These are phyloP conservation scores for Mycosarcoma mackinlayi DNA, from an alignment of 1,284 basidiomycete species.

Conservation along the genomic window DNA sequence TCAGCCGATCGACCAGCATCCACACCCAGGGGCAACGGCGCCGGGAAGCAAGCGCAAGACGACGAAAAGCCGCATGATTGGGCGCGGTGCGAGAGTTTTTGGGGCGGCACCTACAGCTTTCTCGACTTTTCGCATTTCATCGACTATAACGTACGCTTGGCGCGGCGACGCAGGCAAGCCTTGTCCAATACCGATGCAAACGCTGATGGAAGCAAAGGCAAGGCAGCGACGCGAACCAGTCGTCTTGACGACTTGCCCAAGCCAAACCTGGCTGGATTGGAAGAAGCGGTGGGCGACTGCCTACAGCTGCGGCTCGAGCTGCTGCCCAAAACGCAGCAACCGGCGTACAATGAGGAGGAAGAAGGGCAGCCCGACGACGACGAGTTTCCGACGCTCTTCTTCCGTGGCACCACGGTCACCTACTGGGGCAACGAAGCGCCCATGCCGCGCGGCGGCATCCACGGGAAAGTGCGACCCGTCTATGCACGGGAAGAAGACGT, in stretches of 20 bases:
- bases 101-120: conserved; percentile 49
- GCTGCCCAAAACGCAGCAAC: conserved; percentile 42
- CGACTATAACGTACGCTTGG: conserved; percentile 39
- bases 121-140: conserved; percentile 51
- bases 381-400: conserved; percentile 46
- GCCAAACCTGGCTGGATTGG: conserved; percentile 32
- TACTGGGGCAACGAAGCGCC: conserved; percentile 48
- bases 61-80: conserved; percentile 54
- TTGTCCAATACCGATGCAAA: neutral
- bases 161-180: conserved; percentile 23
- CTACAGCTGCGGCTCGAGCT: conserved; percentile 52
- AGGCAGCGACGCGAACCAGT: neutral
- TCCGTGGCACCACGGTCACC: conserved; percentile 49
- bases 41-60: neutral
- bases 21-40: neutral
- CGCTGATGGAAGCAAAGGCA: conserved; percentile 5
- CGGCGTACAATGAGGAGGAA: conserved; percentile 20
- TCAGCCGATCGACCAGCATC: neutral
- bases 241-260: conserved; percentile 5
- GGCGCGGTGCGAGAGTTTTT: conserved; percentile 55
- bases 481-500: conserved; percentile 37
- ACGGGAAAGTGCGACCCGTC: conserved; percentile 46
- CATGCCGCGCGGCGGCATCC: conserved; percentile 38
- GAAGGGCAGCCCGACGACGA: conserved; percentile 32
- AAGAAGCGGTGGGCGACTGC: conserved; percentile 54